These are phyloP conservation scores for Pleomassaria siparia DNA, from an alignment of 2,329 filamentous ascomycete genomes.

Conservation along the genomic window DNA sequence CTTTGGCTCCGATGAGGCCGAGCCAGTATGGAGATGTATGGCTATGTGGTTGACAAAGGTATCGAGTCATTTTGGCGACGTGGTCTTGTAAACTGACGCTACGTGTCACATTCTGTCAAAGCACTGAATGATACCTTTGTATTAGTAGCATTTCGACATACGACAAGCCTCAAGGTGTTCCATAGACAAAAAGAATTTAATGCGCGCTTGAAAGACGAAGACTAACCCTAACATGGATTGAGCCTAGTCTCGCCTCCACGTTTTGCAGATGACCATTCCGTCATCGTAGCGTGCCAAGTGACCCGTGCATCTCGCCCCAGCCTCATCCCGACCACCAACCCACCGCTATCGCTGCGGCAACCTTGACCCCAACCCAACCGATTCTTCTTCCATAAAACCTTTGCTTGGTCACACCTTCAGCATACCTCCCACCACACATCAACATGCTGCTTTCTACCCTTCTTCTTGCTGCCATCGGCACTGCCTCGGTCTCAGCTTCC, in stretches of 20 bases:
- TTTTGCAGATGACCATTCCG: neutral
- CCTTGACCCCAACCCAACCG: conserved; percentile 1
- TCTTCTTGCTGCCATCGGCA: conserved; percentile 47
- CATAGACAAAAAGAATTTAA: neutral
- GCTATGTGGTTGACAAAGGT: too few relatives aligned
- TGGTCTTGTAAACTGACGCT: too few relatives aligned
- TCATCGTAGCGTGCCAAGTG: neutral
- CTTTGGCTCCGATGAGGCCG: too few relatives aligned
- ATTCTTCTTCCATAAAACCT: neutral
- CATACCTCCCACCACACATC: conserved; percentile 5
- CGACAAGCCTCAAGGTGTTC: too few relatives aligned
- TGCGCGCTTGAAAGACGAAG: neutral
- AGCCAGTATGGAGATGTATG: too few relatives aligned
- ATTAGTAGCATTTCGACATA: too few relatives aligned
- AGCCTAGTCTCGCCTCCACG: neutral
- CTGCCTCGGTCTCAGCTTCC: conserved; percentile 47
- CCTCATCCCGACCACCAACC: conserved; percentile 9
- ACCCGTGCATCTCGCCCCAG: neutral
- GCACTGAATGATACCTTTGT: too few relatives aligned
- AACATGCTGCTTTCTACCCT: conserved; percentile 42
- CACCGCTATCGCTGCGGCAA: conserved; percentile 15
- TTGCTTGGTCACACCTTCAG: neutral
- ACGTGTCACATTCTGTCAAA: too few relatives aligned
- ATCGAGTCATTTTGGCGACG: too few relatives aligned
- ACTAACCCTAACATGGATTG: too few relatives aligned